Evolutionary conservation across 345 rosid genomes (phyloP).

Genomic region (Clarkia xantiana): DNA sequence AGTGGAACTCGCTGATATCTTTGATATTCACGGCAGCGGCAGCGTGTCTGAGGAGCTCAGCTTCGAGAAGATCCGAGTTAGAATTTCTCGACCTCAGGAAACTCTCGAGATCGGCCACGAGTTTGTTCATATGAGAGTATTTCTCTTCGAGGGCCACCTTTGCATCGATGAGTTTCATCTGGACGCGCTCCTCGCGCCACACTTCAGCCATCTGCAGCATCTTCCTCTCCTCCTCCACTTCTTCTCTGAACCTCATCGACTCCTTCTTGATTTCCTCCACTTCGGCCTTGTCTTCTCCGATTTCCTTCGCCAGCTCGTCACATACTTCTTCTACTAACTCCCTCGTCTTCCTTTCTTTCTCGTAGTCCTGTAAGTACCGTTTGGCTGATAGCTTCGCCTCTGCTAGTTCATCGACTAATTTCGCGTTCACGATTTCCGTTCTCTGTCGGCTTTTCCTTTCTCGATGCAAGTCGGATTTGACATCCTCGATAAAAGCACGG

Average conservation of each 20-base stretch:
- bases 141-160: constrained; percentile 43
- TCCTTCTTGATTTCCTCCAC: constrained; percentile 58
- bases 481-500: constrained; percentile 54
- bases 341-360: constrained; percentile 64
- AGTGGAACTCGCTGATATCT: constrained; percentile 43
- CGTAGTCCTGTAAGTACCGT: constrained; percentile 44
- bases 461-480: constrained; percentile 46
- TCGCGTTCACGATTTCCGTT: constrained; percentile 51
- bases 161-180: constrained; percentile 83
- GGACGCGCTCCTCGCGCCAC: constrained; percentile 95
- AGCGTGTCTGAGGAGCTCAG: constrained; percentile 34
- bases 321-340: constrained; percentile 79
- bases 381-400: constrained; percentile 51
- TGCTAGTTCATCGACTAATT: constrained; percentile 66
- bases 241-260: constrained; percentile 48
- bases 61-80: constrained; percentile 23
- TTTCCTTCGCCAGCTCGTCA: constrained; percentile 78
- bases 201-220: constrained; percentile 98
- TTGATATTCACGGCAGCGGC: constrained; percentile 36
- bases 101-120: constrained; percentile 45
- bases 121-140: constrained; percentile 47
- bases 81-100: constrained; percentile 29
- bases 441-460: constrained; percentile 65
- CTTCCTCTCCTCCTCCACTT: constrained; percentile 72
- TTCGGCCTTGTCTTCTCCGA: constrained; percentile 72